Evolutionary conservation across 306 rosid genomes (phyloP).

Genomic region (Inga leiocalycina): DNA sequence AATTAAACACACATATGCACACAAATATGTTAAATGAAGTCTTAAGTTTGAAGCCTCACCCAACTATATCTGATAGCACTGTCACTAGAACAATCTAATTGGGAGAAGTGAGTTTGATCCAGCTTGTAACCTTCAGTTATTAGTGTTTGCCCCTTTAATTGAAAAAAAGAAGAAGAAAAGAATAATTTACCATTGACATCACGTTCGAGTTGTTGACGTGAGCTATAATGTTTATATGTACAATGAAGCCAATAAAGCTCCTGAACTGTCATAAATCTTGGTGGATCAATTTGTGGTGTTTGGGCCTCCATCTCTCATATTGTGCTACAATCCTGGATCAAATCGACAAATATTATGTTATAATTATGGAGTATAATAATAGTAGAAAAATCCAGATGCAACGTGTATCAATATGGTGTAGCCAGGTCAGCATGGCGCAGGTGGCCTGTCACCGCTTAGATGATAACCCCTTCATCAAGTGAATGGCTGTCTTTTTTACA

Average conservation of each 20-base stretch:
- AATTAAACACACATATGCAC: too few species aligned
- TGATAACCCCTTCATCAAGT: slow-evolving; percentile 37
- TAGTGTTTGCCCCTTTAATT: too few species aligned
- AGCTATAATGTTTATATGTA: background rate
- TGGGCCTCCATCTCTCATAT: background rate
- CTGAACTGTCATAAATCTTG: background rate
- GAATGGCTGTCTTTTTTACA: slow-evolving; percentile 77
- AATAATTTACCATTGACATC: too few species aligned
- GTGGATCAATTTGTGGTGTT: background rate
- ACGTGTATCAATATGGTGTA: slow-evolving; percentile 18
- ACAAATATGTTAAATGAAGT: too few species aligned
- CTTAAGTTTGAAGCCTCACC: too few species aligned
- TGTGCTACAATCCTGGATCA: background rate
- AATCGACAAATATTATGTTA: too few species aligned
- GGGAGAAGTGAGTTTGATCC: too few species aligned
- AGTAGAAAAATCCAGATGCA: background rate
- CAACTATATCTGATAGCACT: too few species aligned
- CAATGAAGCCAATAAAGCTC: background rate
- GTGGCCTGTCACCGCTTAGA: slow-evolving; percentile 17
- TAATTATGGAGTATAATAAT: background rate
- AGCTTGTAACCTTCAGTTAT: too few species aligned
- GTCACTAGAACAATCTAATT: too few species aligned
- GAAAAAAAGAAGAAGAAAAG: too few species aligned
- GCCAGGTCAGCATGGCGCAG: slow-evolving; percentile 34
- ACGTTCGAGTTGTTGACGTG: too few species aligned